Conservation (phyloP, 2,329 filamentous ascomycete genomes). For the Didymosphaeria variabile region DNA sequence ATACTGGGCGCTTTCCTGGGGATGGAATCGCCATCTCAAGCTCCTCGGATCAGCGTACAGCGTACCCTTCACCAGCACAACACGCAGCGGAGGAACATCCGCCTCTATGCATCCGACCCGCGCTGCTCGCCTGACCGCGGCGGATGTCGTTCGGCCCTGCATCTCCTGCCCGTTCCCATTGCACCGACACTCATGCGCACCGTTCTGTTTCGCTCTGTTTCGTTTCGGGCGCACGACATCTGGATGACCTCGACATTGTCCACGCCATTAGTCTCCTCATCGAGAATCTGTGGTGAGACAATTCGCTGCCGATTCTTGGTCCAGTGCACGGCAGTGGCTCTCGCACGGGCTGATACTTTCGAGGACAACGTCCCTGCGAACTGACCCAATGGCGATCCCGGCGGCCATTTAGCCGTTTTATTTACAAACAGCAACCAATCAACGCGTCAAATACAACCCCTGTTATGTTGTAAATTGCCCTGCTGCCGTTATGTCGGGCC, state of each 20-base stretch:
- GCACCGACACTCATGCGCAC: background rate
- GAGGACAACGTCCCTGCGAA: conserved; percentile 11
- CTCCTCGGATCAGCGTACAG: background rate
- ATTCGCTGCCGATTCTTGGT: background rate
- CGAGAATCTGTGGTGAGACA: conserved; percentile 3
- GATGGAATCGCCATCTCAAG: background rate
- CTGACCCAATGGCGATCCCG: conserved; percentile 28
- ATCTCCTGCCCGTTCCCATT: background rate
- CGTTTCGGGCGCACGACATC: conserved; percentile 5
- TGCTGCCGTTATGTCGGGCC: conserved; percentile 42
- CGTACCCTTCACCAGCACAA: background rate
- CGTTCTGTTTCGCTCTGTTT: background rate
- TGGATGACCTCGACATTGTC: conserved; percentile 3
- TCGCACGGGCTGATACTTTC: background rate
- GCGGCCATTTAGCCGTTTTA: conserved; percentile 47
- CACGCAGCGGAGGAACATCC: conserved; percentile 4
- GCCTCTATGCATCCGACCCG: conserved; percentile 6
- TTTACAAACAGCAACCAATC: conserved; percentile 38
- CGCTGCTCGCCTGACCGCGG: conserved; percentile 14
- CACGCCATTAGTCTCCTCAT: background rate
- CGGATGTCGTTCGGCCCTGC: conserved; percentile 11
- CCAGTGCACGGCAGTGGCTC: background rate
- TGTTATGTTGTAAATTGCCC: conserved; percentile 44
- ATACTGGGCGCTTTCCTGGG: background rate
- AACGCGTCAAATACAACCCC: conserved; percentile 28